These are phyloP conservation scores for Exutisphaerella laricina DNA, from an alignment of 2,329 filamentous ascomycete genomes.

Conservation along the genomic window DNA sequence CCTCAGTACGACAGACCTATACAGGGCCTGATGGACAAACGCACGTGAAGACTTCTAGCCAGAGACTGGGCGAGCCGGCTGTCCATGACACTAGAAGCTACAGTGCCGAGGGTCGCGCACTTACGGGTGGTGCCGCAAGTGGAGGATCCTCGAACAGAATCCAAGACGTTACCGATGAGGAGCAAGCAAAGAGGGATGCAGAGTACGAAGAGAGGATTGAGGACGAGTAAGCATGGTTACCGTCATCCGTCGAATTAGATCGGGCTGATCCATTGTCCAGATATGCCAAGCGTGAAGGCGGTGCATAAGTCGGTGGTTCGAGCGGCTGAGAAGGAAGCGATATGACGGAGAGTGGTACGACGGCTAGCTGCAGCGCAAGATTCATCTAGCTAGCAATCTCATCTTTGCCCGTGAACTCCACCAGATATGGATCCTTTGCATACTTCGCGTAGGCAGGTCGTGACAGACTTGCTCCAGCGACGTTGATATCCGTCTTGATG, in stretches of 20 bases:
- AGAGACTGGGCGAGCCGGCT: conserved; percentile 29
- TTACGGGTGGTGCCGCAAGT: conserved; percentile 14
- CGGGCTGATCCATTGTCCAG: conserved; percentile 12
- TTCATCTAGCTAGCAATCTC: conserved; percentile 29
- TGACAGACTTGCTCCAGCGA: conserved; percentile 66
- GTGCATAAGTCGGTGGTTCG: conserved; percentile 19
- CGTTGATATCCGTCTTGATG: conserved; percentile 82
- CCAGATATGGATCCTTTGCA: conserved; percentile 44
- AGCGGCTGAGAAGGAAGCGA: not conserved
- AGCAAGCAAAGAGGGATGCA: conserved; percentile 22
- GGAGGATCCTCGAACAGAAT: conserved; percentile 18
- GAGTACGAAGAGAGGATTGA: conserved; percentile 29
- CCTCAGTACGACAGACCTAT: conserved; percentile 21
- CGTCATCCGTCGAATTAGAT: not conserved
- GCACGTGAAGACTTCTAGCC: conserved; percentile 26
- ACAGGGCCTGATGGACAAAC: conserved; percentile 26
- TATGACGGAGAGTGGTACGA: not conserved
- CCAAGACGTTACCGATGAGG: conserved; percentile 27
- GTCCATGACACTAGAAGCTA: conserved; percentile 28
- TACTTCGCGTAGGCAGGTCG: conserved; percentile 55
- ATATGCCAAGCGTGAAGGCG: conserved; percentile 32
- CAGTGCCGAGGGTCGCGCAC: conserved; percentile 29
- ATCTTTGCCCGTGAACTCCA: conserved; percentile 29
- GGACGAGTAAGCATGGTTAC: conserved; percentile 23
- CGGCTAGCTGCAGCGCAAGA: too few relatives aligned